Evolutionary conservation across 225 moss, liverwort and hornwort species (phyloP).

Genomic region (Lunularia cruciata): DNA sequence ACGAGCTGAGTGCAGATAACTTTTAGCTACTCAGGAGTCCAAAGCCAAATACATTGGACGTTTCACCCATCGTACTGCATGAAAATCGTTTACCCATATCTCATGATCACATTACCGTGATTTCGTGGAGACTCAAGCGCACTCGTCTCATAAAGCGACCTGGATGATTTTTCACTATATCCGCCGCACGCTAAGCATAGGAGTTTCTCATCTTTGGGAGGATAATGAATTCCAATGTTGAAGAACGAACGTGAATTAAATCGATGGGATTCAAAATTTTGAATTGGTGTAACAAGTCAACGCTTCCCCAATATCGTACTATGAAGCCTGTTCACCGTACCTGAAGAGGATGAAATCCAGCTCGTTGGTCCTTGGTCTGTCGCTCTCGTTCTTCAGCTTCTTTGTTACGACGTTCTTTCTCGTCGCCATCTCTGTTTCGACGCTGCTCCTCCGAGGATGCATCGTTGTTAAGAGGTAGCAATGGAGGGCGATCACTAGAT

Average conservation of each 20-base stretch:
- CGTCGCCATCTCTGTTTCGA: slow-evolving; percentile 49
- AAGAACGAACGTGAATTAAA: not conserved
- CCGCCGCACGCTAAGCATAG: no score
- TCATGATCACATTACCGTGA: no score
- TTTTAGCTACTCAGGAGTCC: no score
- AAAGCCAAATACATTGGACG: no score
- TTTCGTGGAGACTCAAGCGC: no score
- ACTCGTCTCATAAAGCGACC: no score
- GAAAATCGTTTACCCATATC: no score
- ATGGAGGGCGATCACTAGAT: slow-evolving; percentile 32
- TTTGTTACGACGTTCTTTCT: slow-evolving; percentile 67
- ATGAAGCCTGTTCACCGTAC: slow-evolving; percentile 29
- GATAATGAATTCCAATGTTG: not conserved
- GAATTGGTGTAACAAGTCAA: not conserved
- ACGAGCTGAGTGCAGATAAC: no score
- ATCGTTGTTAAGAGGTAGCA: slow-evolving; percentile 38
- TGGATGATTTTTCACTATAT: no score
- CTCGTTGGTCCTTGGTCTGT: slow-evolving; percentile 71
- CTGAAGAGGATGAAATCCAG: slow-evolving; percentile 87
- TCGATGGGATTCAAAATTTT: no score
- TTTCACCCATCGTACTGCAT: no score
- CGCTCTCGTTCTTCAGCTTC: slow-evolving; percentile 94
- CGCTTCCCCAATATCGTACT: not conserved
- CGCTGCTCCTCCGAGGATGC: slow-evolving; percentile 39
- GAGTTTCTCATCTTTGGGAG: not conserved